Percentiles rank a stretch among this genome's conserved stretches.
These are phyloP conservation scores for Polyporus arcularius DNA, from an alignment of 768 basidiomycete species.

Conservation along the genomic window DNA sequence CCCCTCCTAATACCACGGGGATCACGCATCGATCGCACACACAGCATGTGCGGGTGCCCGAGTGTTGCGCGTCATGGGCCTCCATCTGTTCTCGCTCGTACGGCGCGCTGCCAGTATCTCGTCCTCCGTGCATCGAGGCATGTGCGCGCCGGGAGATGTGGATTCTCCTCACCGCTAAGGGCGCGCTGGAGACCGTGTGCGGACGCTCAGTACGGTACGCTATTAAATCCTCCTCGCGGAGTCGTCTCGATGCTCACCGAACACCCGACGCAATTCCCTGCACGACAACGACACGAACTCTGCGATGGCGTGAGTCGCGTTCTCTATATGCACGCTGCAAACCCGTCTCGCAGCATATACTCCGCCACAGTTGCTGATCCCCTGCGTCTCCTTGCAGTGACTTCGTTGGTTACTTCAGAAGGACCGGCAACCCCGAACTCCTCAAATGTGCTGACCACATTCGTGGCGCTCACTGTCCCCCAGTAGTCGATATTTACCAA, in stretches of 20 bases:
- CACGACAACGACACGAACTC: not conserved
- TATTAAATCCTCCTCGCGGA: constrained; percentile 5
- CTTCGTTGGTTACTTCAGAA: not conserved
- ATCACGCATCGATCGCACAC: constrained; percentile 11
- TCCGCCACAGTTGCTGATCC: not conserved
- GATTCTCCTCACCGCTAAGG: not conserved
- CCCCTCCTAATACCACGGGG: not conserved
- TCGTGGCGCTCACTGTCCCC: not conserved
- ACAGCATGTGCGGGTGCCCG: not conserved
- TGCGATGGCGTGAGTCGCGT: constrained; percentile 4
- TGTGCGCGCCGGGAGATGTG: constrained; percentile 6
- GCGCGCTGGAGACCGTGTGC: not conserved
- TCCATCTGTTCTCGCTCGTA: not conserved
- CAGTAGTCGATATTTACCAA: not conserved
- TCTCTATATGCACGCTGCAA: not conserved
- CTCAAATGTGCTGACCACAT: not conserved
- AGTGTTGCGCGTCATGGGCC: not conserved
- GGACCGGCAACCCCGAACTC: not conserved
- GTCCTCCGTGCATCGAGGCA: constrained; percentile 3
- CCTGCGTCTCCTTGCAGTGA: not conserved
- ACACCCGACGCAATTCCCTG: not conserved
- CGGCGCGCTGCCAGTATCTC: not conserved
- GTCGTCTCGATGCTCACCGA: not conserved
- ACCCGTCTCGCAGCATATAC: not conserved
- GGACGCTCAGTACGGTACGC: constrained; percentile 8